Base-by-base conservation (phyloP, 2,329 filamentous ascomycete species). In the Talaromyces sp. region DNA sequence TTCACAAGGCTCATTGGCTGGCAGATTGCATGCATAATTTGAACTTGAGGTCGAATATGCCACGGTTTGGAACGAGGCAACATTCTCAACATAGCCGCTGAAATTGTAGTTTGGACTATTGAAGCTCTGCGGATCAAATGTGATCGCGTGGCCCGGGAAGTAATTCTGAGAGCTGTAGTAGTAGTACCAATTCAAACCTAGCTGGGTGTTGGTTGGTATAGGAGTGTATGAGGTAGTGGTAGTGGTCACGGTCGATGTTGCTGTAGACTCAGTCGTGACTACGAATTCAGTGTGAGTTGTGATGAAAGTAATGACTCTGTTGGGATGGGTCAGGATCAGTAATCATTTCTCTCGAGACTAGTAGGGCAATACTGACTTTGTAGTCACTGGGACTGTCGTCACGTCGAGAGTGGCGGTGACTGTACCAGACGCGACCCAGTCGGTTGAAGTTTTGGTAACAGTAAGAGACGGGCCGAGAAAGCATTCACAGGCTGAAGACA, bases 161-260 rank as follows among this genome's bases (percentile, higher is more conserved):
- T 48, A 56, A 17, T 31, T n/a, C n/a, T 56, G 43, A 1, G 54
- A 21, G 19, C 31, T 56, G 36, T 25, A 19, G 35, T 56, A 56
- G 9, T 56, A 56, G 43, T 56, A 56, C 54, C 54, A 56, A 22
- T 56, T 56, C n/a, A 56, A 11, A 9, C 54, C 54, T 2, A 41
- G 28, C 8, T 50, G 10, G 2, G 54, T 56, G 19, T 51, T 36
- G 3, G 54, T 56, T 37, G 54, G 54, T 7, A 56, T 35, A 2
- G 54, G 54, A 9, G 43, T 56, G 17, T 56, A 56, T 1, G 43
- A 19, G 17, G 54, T 56, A 19, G 35, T 56, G 3, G 54, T 56
- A 19, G 33, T 21, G 15, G 54, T 56, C 2, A 21, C 35, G 3
- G 22, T 41, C 3, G 54, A 50, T 41, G 54, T 33, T 31, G 54